A percentile compares a stretch with the other conserved stretches of the same genome.
These are phyloP conservation scores for Salvia miltiorrhiza DNA, from an alignment of 257 asterid genomes.

Conservation along the genomic window DNA sequence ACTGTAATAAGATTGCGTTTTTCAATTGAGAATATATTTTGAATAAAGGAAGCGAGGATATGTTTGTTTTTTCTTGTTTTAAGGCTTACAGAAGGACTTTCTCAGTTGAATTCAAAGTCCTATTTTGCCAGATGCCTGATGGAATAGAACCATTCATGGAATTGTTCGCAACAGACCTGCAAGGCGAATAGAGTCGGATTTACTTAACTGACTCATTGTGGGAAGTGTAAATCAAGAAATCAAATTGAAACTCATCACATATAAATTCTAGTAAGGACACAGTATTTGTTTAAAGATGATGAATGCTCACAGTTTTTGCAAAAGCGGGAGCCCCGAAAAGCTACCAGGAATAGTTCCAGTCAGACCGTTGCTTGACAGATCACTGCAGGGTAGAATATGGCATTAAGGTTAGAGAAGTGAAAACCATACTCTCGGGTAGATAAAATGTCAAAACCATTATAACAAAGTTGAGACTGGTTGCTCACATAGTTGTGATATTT, in stretches of 20 bases:
- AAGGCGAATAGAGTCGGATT: conserved; percentile 19
- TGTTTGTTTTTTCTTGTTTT: neutral
- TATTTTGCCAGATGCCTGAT: conserved; percentile 72
- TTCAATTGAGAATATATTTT: neutral
- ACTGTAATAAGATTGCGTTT: neutral
- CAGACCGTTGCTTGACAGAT: conserved; percentile 71
- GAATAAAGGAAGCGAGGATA: neutral
- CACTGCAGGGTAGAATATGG: conserved; percentile 43
- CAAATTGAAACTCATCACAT: neutral
- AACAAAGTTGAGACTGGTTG: conserved; percentile 8
- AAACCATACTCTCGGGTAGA: neutral
- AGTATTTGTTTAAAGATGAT: neutral
- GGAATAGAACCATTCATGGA: conserved; percentile 77
- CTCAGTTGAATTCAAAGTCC: conserved; percentile 58
- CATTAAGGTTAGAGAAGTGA: conserved; percentile 6
- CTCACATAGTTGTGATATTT: conserved; percentile 89
- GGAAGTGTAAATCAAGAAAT: conserved; percentile 9
- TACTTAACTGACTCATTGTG: neutral
- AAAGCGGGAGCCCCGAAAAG: conserved; percentile 73
- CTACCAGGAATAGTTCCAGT: conserved; percentile 71
- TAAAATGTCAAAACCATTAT: conserved; percentile 4
- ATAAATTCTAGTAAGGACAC: conserved; percentile 14
- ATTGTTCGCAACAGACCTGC: conserved; percentile 83
- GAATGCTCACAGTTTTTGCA: conserved; percentile 78
- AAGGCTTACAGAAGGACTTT: conserved; percentile 65